These are phyloP conservation scores for Inonotus hispidus DNA, from an alignment of 1,284 basidiomycete genomes.

Conservation along the genomic window DNA sequence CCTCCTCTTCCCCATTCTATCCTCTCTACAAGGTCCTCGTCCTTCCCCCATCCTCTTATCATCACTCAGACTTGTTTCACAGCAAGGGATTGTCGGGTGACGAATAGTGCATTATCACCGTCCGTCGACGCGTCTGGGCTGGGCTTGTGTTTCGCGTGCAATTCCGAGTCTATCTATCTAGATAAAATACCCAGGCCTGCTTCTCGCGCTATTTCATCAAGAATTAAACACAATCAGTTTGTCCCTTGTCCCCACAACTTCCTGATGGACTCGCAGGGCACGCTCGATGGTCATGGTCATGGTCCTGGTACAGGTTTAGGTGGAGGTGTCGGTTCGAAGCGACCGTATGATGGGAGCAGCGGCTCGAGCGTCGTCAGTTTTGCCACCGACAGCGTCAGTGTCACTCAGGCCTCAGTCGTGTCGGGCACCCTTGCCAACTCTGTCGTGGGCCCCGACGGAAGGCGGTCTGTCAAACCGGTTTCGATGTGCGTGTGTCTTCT, in stretches of 20 bases:
- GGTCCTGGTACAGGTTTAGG: neutral
- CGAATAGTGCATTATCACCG: neutral
- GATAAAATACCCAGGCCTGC: neutral
- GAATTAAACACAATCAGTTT: neutral
- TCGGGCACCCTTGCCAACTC: neutral
- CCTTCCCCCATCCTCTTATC: neutral
- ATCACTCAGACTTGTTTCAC: too few relatives aligned
- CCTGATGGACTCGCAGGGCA: neutral
- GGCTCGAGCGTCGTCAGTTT: slow-evolving; percentile 5
- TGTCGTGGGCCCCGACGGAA: neutral
- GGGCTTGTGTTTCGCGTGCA: neutral
- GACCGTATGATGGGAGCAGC: neutral
- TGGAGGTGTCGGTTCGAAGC: neutral
- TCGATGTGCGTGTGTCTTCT: neutral
- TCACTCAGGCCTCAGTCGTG: neutral
- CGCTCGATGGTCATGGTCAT: neutral
- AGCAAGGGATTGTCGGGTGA: too few relatives aligned
- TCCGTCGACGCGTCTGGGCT: neutral
- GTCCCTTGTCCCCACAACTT: neutral
- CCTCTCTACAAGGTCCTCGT: neutral
- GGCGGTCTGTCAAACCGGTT: neutral
- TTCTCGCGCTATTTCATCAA: neutral
- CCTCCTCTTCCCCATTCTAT: neutral
- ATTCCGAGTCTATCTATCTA: neutral
- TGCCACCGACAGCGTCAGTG: slow-evolving; percentile 1